Evolutionary conservation across 257 asterid species (phyloP).

Genomic region (Nicotiana benthamiana): DNA sequence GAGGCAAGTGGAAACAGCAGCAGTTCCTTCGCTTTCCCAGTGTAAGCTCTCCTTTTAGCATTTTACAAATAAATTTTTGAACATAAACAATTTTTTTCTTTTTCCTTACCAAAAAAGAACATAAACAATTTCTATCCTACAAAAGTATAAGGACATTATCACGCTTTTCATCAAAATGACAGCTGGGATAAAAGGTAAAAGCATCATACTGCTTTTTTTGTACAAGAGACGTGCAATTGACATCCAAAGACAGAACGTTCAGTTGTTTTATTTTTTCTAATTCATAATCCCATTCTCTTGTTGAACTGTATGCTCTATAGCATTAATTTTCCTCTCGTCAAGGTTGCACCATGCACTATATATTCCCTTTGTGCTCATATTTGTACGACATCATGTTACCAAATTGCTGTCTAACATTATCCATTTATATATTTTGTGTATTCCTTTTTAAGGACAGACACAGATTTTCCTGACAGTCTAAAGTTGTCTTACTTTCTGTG

Average conservation of each 20-base stretch:
- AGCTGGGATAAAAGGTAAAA: not conserved
- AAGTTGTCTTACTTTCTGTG: too few relatives aligned
- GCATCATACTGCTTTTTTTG: not conserved
- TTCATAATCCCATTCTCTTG: not conserved
- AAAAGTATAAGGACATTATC: not conserved
- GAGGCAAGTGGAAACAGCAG: constrained; percentile 36
- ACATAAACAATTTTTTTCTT: not conserved
- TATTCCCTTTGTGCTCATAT: too few relatives aligned
- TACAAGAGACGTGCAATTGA: not conserved
- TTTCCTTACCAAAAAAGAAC: not conserved
- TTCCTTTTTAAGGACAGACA: too few relatives aligned
- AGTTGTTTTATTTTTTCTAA: not conserved
- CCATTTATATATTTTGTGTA: too few relatives aligned
- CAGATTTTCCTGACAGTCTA: too few relatives aligned
- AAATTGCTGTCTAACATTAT: too few relatives aligned
- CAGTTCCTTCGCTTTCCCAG: constrained; percentile 49
- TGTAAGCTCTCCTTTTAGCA: constrained; percentile 31
- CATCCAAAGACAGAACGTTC: not conserved
- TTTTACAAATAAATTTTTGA: not conserved
- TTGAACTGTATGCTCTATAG: not conserved
- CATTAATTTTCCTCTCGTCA: not conserved
- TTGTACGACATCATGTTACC: too few relatives aligned
- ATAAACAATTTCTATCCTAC: not conserved
- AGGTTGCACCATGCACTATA: not conserved
- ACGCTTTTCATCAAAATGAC: not conserved